These are phyloP conservation scores for Penicillium manginii DNA, from an alignment of 495 filamentous ascomycete genomes.

Conservation along the genomic window DNA sequence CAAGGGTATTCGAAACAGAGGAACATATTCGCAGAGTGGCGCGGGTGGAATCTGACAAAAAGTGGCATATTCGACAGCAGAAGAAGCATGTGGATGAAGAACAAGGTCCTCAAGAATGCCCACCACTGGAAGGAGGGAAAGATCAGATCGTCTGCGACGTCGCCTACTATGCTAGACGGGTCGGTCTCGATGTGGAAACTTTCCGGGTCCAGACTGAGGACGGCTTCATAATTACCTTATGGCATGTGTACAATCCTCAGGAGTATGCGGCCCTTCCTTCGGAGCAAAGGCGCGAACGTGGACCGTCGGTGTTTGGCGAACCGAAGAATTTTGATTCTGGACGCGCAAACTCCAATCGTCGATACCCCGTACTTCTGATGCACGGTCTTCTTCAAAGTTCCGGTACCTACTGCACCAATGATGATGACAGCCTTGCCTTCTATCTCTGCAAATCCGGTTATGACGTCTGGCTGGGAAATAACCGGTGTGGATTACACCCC, in stretches of 20 bases:
- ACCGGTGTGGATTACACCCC: slow-evolving; percentile 84
- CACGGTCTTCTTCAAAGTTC: slow-evolving; percentile 87
- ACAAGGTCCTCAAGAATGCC: slow-evolving; percentile 56
- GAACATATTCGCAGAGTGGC: slow-evolving; percentile 61
- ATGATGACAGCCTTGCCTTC: slow-evolving; percentile 89
- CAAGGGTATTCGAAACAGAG: slow-evolving; percentile 70
- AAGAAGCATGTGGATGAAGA: slow-evolving; percentile 42
- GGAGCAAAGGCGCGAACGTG: slow-evolving; percentile 36
- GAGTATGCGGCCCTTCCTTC: slow-evolving; percentile 61
- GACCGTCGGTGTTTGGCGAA: slow-evolving; percentile 38
- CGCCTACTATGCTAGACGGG: slow-evolving; percentile 83
- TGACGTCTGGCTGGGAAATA: slow-evolving; percentile 96
- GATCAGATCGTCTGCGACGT: slow-evolving; percentile 81
- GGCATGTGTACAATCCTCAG: slow-evolving; percentile 86
- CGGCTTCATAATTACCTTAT: slow-evolving; percentile 85
- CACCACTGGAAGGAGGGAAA: slow-evolving; percentile 75
- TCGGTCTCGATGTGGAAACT: slow-evolving; percentile 84
- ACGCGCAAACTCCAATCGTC: slow-evolving; percentile 47
- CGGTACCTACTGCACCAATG: slow-evolving; percentile 88
- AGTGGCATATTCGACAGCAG: slow-evolving; percentile 60
- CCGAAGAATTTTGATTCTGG: slow-evolving; percentile 14
- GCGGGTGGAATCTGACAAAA: slow-evolving; percentile 57
- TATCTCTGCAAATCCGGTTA: slow-evolving; percentile 91
- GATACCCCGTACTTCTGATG: slow-evolving; percentile 87
- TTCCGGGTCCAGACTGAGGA: slow-evolving; percentile 92